These are phyloP conservation scores for Amanita phalloides DNA, from an alignment of 768 basidiomycete species.

Conservation along the genomic window DNA sequence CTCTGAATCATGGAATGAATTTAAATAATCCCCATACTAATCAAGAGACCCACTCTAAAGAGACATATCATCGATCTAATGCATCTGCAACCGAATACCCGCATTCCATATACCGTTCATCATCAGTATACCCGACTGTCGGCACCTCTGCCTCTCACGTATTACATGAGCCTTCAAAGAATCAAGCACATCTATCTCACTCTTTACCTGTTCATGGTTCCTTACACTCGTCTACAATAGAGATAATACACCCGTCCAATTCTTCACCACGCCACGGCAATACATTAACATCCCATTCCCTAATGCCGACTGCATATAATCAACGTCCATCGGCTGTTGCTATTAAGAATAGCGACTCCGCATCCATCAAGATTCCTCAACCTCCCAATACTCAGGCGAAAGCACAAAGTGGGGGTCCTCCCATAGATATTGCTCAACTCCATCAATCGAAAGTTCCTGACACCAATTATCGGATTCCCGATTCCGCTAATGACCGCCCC, in stretches of 20 bases:
- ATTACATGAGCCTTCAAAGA: not conserved
- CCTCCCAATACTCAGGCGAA: not conserved
- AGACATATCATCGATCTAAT: not conserved
- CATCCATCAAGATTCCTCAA: not conserved
- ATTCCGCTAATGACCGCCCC: not conserved
- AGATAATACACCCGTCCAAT: not conserved
- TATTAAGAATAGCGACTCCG: not conserved
- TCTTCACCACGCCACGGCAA: not conserved
- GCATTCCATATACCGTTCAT: constrained; percentile 2
- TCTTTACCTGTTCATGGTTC: not conserved
- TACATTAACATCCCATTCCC: not conserved
- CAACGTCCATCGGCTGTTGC: not conserved
- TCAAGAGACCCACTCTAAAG: not conserved
- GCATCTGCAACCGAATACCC: not conserved
- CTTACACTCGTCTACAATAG: not conserved
- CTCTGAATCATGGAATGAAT: not conserved
- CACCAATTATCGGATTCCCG: not conserved
- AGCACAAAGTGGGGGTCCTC: not conserved
- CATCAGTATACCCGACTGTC: constrained; percentile 1
- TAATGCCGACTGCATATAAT: not conserved
- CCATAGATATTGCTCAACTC: not conserved
- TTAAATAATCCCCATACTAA: not conserved
- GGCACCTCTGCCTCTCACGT: not conserved
- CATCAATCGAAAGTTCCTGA: not conserved
- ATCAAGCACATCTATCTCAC: not conserved